Conservation (phyloP, 352 stramenopile genomes). For the Globisporangium radiosum region DNA sequence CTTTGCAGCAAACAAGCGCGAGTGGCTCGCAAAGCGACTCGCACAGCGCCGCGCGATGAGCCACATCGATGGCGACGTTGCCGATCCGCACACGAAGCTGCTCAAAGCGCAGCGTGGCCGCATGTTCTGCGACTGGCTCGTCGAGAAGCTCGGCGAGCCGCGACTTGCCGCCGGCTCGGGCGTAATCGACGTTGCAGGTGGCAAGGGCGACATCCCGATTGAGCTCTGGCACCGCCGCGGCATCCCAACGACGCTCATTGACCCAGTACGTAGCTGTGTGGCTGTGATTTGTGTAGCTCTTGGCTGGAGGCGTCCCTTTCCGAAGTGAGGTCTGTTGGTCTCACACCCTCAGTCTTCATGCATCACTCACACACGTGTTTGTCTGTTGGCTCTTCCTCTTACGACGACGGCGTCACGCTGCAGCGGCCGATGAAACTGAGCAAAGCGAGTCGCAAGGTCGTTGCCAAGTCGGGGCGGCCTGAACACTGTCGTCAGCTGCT, state of each 20-base stretch:
- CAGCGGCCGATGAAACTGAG: constrained; percentile 74
- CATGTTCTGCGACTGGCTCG: constrained; percentile 80
- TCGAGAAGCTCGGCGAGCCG: constrained; percentile 45
- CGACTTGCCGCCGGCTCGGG: constrained; percentile 41
- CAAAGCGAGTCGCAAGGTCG: constrained; percentile 66
- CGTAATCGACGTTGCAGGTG: constrained; percentile 84
- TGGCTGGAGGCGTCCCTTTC: not conserved
- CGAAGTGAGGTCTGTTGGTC: not conserved
- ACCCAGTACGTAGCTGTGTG: constrained; percentile 43
- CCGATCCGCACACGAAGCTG: constrained; percentile 60
- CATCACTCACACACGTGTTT: not conserved
- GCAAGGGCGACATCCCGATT: constrained; percentile 84
- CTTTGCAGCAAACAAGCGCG: constrained; percentile 54
- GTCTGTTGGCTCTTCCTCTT: not conserved
- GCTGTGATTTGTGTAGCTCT: no score
- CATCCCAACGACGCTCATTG: constrained; percentile 78
- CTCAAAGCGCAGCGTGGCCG: constrained; percentile 67
- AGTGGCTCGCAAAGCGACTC: constrained; percentile 63
- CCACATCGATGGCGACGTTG: constrained; percentile 47
- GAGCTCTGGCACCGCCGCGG: constrained; percentile 74
- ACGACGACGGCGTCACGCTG: not conserved
- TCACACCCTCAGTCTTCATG: not conserved
- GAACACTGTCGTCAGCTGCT: constrained; percentile 47
- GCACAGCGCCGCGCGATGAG: constrained; percentile 49
- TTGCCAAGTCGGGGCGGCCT: constrained; percentile 35